Evolutionary conservation across 2,329 filamentous ascomycete species (phyloP).

Genomic region (Cercospora nicotianae): DNA sequence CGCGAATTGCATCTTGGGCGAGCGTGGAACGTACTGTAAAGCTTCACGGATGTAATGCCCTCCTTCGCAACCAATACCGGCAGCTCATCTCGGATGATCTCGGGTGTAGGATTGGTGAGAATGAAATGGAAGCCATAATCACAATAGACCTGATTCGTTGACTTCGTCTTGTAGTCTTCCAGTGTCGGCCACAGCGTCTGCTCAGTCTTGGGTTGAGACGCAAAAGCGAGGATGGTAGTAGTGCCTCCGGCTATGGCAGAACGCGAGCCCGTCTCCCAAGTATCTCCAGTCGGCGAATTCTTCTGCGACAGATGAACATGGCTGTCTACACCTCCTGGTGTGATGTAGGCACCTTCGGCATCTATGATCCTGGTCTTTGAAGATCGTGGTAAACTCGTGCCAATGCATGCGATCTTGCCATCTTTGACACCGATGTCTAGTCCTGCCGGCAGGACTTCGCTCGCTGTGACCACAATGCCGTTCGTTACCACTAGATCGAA

Average conservation of each 20-base stretch:
- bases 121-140: constrained; percentile 60
- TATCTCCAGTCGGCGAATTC: constrained; percentile 47
- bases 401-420: constrained; percentile 51
- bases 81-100: constrained; percentile 47
- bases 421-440: constrained; percentile 51
- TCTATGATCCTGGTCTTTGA: constrained; percentile 44
- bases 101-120: constrained; percentile 47
- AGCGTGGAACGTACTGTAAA: constrained; percentile 44
- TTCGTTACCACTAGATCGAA: constrained; percentile 47
- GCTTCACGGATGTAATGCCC: constrained; percentile 52
- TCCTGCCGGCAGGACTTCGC: constrained; percentile 46
- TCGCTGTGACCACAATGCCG: constrained; percentile 50
- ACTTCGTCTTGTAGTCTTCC: constrained; percentile 49
- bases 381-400: constrained; percentile 39
- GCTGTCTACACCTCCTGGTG: constrained; percentile 51
- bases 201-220: constrained; percentile 52
- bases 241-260: constrained; percentile 60
- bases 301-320: constrained; percentile 53
- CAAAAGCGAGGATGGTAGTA: constrained; percentile 61
- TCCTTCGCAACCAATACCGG: constrained; percentile 42
- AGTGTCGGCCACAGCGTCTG: constrained; percentile 50
- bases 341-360: constrained; percentile 49
- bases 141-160: constrained; percentile 51
- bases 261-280: constrained; percentile 53
- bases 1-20: background rate